phyloP scores from a whole-genome alignment of 257 asterid species.

The Galeopsis tetrahit region DNA sequence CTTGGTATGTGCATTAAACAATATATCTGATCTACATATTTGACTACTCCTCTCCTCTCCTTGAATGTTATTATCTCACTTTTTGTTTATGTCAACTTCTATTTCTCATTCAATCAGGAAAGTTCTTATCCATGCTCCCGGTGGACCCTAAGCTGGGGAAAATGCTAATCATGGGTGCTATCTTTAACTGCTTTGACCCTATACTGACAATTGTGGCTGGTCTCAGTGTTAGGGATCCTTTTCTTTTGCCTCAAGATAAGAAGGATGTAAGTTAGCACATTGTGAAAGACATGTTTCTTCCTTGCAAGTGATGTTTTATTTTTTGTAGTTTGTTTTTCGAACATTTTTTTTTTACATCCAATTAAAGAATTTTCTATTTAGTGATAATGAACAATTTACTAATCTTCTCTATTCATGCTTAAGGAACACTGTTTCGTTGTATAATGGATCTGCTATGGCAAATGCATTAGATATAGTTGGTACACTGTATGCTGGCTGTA shows the following conservation, averaged over 20 bases:
- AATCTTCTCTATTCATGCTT: conserved; percentile 17
- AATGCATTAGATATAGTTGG: conserved; percentile 5
- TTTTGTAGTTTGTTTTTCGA: conserved; percentile 14
- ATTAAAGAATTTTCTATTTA: not conserved
- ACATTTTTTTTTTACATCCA: conserved; percentile 13
- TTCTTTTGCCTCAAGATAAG: conserved; percentile 94
- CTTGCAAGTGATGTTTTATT: conserved; percentile 24
- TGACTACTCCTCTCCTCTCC: conserved; percentile 16
- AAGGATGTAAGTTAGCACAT: conserved; percentile 76
- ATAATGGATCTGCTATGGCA: conserved; percentile 14
- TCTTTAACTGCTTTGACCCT: conserved; percentile 92
- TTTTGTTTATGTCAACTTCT: conserved; percentile 22
- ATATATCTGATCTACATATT: conserved; percentile 25
- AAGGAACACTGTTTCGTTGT: conserved; percentile 1
- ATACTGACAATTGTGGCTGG: conserved; percentile 93
- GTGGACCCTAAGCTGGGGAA: conserved; percentile 99
- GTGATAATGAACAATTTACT: conserved; percentile 16
- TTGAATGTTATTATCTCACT: conserved; percentile 19
- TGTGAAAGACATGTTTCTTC: conserved; percentile 10
- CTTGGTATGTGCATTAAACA: conserved; percentile 63
- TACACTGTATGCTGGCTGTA: not conserved
- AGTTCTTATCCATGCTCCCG: conserved; percentile 86
- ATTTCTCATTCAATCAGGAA: conserved; percentile 59
- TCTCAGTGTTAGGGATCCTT: conserved; percentile 96
- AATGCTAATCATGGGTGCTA: conserved; percentile 95